phyloP scores from a whole-genome alignment of 345 rosid species.

The Erodium maritimum region DNA sequence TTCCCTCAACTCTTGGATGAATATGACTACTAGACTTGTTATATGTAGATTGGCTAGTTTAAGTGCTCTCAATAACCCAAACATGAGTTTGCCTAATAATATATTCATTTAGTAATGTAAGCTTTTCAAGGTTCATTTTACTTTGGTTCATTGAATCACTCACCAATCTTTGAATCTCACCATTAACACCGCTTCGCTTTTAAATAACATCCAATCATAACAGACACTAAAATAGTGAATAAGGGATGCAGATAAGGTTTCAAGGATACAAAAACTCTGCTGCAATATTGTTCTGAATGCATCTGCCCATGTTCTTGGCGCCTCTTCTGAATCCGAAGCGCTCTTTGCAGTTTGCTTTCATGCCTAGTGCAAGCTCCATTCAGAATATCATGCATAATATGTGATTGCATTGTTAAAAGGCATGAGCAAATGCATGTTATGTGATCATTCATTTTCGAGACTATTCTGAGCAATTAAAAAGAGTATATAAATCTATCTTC shows the following conservation, averaged over 20 bases:
- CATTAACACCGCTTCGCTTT: too few relatives aligned
- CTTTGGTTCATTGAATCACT: too few relatives aligned
- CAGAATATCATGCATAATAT: neutral
- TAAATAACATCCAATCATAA: too few relatives aligned
- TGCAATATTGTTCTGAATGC: neutral
- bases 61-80: neutral
- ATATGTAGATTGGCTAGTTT: neutral
- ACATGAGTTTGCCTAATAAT: neutral
- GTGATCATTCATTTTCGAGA: neutral
- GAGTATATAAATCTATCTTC: neutral
- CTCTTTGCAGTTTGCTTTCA: neutral
- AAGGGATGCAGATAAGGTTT: neutral
- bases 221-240: too few relatives aligned
- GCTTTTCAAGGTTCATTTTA: neutral
- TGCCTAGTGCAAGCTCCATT: neutral
- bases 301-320: neutral
- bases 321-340: neutral
- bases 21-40: neutral
- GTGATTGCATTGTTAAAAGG: neutral
- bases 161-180: too few relatives aligned
- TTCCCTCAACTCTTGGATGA: conserved; percentile 1
- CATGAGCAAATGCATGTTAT: neutral
- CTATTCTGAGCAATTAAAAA: too few relatives aligned
- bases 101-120: neutral
- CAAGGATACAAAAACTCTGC: neutral